Conservation (phyloP, 2,329 filamentous ascomycete genomes). For the Arthrinium puccinioides region DNA sequence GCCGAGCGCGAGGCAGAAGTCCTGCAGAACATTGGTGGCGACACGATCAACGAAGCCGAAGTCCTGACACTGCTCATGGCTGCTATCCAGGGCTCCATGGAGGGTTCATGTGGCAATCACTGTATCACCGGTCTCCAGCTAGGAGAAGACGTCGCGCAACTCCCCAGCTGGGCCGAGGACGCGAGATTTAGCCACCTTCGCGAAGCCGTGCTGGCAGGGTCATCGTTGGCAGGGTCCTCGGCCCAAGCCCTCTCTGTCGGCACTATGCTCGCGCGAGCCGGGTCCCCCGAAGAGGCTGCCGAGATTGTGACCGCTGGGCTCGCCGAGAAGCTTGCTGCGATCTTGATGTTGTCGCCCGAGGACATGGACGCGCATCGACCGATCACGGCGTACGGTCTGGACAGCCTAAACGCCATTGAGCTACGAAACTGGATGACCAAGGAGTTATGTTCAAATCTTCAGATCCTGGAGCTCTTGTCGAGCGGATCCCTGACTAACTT, state of each 20-base stretch:
- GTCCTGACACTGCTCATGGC: constrained; percentile 16
- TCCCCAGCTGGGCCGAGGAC: constrained; percentile 47
- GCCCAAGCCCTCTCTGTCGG: constrained; percentile 32
- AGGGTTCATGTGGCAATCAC: constrained; percentile 32
- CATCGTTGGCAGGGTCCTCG: constrained; percentile 28
- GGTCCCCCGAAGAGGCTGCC: neutral
- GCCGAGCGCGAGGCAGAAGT: constrained; percentile 20
- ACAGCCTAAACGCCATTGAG: constrained; percentile 3
- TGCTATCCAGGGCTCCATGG: constrained; percentile 17
- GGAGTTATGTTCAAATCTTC: constrained; percentile 41
- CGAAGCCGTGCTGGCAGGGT: constrained; percentile 24
- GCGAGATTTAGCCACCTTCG: constrained; percentile 45
- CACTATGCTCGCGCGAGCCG: constrained; percentile 12
- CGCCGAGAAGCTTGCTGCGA: constrained; percentile 19
- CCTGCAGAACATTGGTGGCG: constrained; percentile 8
- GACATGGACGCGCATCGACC: constrained; percentile 14
- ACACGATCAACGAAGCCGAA: constrained; percentile 11
- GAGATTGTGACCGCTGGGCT: constrained; percentile 18
- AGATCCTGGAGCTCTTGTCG: constrained; percentile 47
- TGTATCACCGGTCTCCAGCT: constrained; percentile 24
- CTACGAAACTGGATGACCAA: constrained; percentile 11
- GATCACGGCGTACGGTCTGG: constrained; percentile 7
- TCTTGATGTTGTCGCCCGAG: constrained; percentile 11
- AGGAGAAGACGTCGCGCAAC: constrained; percentile 33
- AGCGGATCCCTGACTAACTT: constrained; percentile 29